Evolutionary conservation across 2,329 filamentous ascomycete species (phyloP).

Genomic region (Fusarium incarnatum): DNA sequence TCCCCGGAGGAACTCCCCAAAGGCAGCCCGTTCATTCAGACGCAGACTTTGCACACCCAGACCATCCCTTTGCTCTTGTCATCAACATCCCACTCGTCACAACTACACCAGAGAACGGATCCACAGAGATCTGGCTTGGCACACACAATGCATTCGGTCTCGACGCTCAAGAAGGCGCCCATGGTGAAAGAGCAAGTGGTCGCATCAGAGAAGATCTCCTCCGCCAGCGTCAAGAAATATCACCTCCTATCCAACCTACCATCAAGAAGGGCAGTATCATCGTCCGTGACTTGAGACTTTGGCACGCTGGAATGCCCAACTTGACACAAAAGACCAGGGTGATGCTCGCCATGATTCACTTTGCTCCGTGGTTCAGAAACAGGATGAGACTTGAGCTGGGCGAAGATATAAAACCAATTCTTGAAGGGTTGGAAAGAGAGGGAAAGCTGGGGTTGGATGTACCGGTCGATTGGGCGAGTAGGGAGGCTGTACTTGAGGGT

Average conservation of each 20-base stretch:
- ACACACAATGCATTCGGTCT: slow-evolving; percentile 57
- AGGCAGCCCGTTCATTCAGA: slow-evolving; percentile 70
- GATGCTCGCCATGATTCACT: slow-evolving; percentile 72
- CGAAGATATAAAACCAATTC: slow-evolving; percentile 59
- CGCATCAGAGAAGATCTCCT: slow-evolving; percentile 59
- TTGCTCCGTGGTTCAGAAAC: slow-evolving; percentile 68
- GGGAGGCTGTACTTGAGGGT: slow-evolving; percentile 54
- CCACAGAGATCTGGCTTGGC: slow-evolving; percentile 70
- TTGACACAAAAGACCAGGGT: slow-evolving; percentile 60
- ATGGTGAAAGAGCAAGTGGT: slow-evolving; percentile 65
- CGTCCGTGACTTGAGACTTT: slow-evolving; percentile 69
- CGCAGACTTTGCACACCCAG: slow-evolving; percentile 67
- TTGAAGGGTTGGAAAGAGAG: slow-evolving; percentile 58
- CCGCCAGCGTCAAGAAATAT: slow-evolving; percentile 50
- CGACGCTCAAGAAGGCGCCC: slow-evolving; percentile 59
- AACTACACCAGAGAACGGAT: slow-evolving; percentile 64
- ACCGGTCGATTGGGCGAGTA: slow-evolving; percentile 61
- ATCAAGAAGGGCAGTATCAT: slow-evolving; percentile 67
- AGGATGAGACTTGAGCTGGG: slow-evolving; percentile 66
- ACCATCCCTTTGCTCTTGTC: slow-evolving; percentile 66
- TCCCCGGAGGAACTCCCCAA: slow-evolving; percentile 53
- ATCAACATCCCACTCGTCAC: slow-evolving; percentile 65
- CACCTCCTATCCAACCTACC: slow-evolving; percentile 62
- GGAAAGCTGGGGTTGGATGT: slow-evolving; percentile 58
- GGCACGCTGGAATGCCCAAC: slow-evolving; percentile 74